Evolutionary conservation across 2,329 filamentous ascomycete species (phyloP).

Genomic region (Teratosphaeria gauchensis): DNA sequence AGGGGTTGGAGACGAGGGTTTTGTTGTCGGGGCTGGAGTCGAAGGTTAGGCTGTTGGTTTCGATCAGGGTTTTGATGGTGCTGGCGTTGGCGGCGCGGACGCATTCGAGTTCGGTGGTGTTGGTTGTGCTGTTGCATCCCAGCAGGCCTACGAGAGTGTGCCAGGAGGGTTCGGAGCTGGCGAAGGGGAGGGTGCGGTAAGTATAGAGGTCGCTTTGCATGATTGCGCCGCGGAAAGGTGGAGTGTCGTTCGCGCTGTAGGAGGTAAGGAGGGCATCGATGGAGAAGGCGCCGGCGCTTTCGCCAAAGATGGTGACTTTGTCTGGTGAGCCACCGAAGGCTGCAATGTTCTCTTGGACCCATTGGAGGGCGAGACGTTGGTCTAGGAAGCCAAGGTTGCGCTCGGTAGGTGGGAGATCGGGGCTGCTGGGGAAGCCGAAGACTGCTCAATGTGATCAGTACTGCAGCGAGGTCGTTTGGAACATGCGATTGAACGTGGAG

Average conservation of each 20-base stretch:
- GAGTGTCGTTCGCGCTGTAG: slow-evolving; percentile 14
- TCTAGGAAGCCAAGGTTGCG: slow-evolving; percentile 30
- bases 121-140: slow-evolving; percentile 18
- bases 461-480: background rate
- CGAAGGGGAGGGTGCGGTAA: slow-evolving; percentile 12
- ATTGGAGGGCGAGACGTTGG: slow-evolving; percentile 27
- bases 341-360: slow-evolving; percentile 29
- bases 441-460: slow-evolving; percentile 9
- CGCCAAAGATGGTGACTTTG: slow-evolving; percentile 30
- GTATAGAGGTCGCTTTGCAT: slow-evolving; percentile 23
- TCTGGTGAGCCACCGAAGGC: slow-evolving; percentile 28
- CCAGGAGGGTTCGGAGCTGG: slow-evolving; percentile 15
- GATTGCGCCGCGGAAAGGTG: slow-evolving; percentile 28
- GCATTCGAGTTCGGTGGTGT: slow-evolving; percentile 19
- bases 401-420: slow-evolving; percentile 25
- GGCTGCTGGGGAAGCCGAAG: slow-evolving; percentile 33
- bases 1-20: slow-evolving; percentile 22
- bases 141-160: slow-evolving; percentile 16
- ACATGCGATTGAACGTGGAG: background rate
- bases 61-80: slow-evolving; percentile 23
- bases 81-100: slow-evolving; percentile 22
- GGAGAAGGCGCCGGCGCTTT: slow-evolving; percentile 24
- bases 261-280: slow-evolving; percentile 26
- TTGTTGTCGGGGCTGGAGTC: slow-evolving; percentile 24
- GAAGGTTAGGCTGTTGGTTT: slow-evolving; percentile 22